A percentile compares a stretch with the other conserved stretches of the same genome.
Evolutionary conservation across 2,329 filamentous ascomycete genomes (phyloP).

Genomic region (Aspergillus sp.): DNA sequence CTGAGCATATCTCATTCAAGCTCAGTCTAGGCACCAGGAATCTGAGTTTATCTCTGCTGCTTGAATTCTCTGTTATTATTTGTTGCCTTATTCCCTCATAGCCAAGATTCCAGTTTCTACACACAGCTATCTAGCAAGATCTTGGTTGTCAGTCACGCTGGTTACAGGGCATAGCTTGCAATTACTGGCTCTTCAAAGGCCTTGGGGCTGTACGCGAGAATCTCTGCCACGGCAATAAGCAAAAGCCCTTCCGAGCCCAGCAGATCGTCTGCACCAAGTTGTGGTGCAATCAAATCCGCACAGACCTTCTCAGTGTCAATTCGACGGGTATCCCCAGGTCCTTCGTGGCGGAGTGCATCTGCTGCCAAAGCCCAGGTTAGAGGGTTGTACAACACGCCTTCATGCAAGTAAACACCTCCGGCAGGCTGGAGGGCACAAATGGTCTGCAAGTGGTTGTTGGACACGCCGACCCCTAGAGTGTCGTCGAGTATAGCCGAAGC

Average conservation of each 20-base stretch:
- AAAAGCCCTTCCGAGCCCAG: conserved; percentile 44
- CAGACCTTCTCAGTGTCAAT: conserved; percentile 46
- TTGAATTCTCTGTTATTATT: background rate
- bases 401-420: conserved; percentile 51
- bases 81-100: background rate
- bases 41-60: background rate
- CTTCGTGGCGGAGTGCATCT: conserved; percentile 51
- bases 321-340: conserved; percentile 43
- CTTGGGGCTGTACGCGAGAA: conserved; percentile 19
- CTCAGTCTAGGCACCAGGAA: background rate
- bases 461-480: conserved; percentile 46
- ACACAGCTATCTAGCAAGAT: background rate
- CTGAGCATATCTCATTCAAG: conserved; percentile 5
- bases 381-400: conserved; percentile 52
- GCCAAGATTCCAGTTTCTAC: background rate
- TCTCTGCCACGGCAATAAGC: background rate
- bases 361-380: conserved; percentile 42
- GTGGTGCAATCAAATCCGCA: conserved; percentile 21
- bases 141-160: background rate
- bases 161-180: conserved; percentile 36
- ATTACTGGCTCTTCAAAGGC: conserved; percentile 42
- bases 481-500: conserved; percentile 41
- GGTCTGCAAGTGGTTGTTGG: conserved; percentile 52
- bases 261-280: conserved; percentile 42
- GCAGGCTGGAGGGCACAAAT: conserved; percentile 40